Conservation (phyloP, 257 asterid species). For the Jasminum sambac region DNA sequence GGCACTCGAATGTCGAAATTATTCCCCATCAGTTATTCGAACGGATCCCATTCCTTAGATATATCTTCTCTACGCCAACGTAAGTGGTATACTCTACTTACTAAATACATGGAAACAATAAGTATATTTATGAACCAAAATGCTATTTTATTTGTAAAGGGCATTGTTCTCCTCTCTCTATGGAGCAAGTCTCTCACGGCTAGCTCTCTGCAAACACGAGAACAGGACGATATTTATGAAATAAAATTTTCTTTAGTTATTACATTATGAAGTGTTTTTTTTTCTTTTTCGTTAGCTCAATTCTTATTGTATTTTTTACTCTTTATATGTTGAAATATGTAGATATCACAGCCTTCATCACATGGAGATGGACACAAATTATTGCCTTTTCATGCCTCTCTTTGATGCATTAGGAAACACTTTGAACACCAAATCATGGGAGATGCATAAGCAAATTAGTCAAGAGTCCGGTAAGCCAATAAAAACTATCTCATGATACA, state of each 20-base stretch:
- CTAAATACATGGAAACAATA: not conserved
- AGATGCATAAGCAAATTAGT: slow-evolving; percentile 51
- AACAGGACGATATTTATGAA: no score
- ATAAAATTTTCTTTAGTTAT: not conserved
- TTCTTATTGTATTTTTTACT: not conserved
- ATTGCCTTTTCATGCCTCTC: slow-evolving; percentile 87
- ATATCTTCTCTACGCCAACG: slow-evolving; percentile 80
- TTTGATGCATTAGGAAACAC: slow-evolving; percentile 77
- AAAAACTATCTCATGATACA: not conserved
- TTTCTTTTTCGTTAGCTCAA: not conserved
- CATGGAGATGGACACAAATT: slow-evolving; percentile 59
- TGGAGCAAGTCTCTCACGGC: no score
- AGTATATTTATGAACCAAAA: no score
- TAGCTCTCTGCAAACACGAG: no score
- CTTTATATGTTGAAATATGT: slow-evolving; percentile 21
- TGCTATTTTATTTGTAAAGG: no score
- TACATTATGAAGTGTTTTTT: not conserved
- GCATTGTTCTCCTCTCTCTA: no score
- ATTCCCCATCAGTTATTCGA: slow-evolving; percentile 72
- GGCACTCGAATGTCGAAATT: slow-evolving; percentile 82
- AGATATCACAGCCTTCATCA: slow-evolving; percentile 85
- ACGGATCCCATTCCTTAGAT: slow-evolving; percentile 52
- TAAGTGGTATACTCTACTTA: slow-evolving; percentile 30
- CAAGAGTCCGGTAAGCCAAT: slow-evolving; percentile 47
- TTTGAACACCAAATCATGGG: slow-evolving; percentile 72